phyloP scores from a whole-genome alignment of 352 stramenopile genomes.

The Peronospora destructor region DNA sequence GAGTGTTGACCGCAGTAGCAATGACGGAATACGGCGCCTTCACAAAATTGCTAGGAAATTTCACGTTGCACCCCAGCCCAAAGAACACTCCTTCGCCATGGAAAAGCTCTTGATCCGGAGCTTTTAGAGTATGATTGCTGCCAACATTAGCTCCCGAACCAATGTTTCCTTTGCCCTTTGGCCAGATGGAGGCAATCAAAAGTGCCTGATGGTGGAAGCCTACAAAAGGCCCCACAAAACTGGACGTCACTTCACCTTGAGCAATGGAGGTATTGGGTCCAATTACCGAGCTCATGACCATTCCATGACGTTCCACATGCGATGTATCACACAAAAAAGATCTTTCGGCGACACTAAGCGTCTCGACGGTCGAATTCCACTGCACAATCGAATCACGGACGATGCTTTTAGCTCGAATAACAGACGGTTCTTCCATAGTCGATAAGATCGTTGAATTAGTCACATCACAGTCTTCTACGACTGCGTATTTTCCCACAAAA shows the following conservation, averaged over 20 bases:
- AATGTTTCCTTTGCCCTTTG: constrained; percentile 89
- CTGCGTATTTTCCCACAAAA: constrained; percentile 58
- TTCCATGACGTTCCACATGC: constrained; percentile 72
- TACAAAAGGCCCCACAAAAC: constrained; percentile 90
- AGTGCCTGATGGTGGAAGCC: constrained; percentile 92
- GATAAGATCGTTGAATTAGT: constrained; percentile 63
- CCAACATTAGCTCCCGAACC: constrained; percentile 93
- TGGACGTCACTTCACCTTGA: constrained; percentile 87
- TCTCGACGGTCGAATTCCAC: constrained; percentile 60
- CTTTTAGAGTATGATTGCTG: constrained; percentile 94
- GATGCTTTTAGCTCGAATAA: constrained; percentile 50
- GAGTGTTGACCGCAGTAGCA: constrained; percentile 86
- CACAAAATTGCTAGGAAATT: constrained; percentile 93
- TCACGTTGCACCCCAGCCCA: constrained; percentile 89
- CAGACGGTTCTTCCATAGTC: constrained; percentile 34
- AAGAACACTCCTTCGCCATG: constrained; percentile 94
- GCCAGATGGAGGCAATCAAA: constrained; percentile 89
- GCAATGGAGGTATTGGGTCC: constrained; percentile 81
- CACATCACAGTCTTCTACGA: constrained; percentile 60
- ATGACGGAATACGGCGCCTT: constrained; percentile 91
- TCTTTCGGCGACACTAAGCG: constrained; percentile 54
- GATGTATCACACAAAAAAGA: constrained; percentile 75
- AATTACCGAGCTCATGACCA: constrained; percentile 83
- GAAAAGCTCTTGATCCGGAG: constrained; percentile 85
- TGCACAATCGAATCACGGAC: constrained; percentile 64